These are phyloP conservation scores for Fusarium pseudoanthophilum DNA, from an alignment of 2,329 filamentous ascomycete species.

Conservation along the genomic window DNA sequence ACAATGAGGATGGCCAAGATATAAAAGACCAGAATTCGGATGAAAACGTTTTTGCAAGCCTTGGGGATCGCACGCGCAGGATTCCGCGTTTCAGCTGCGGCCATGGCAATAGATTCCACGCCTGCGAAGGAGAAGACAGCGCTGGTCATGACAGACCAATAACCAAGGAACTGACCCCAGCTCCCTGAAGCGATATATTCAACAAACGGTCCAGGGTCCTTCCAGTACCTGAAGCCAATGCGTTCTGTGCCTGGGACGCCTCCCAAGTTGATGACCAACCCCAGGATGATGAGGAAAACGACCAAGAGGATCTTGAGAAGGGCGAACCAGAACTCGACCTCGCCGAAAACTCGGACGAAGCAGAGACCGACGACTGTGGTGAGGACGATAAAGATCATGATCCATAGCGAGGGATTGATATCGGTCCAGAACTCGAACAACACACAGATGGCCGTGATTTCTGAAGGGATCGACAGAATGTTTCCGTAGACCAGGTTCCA, in stretches of 20 bases:
- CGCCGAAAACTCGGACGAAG: conserved; percentile 61
- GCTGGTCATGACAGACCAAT: conserved; percentile 69
- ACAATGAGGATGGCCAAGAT: conserved; percentile 77
- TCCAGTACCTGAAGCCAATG: conserved; percentile 43
- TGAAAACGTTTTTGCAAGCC: conserved; percentile 67
- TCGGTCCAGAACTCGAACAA: conserved; percentile 53
- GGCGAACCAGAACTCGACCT: conserved; percentile 64
- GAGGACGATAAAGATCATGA: conserved; percentile 41
- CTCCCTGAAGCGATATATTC: conserved; percentile 69
- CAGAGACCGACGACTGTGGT: conserved; percentile 51
- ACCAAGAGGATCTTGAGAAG: conserved; percentile 63
- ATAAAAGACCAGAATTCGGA: conserved; percentile 68
- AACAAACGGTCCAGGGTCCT: conserved; percentile 74
- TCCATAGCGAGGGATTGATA: conserved; percentile 44
- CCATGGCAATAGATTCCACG: conserved; percentile 70
- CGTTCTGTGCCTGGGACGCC: conserved; percentile 38
- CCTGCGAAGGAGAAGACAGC: conserved; percentile 77
- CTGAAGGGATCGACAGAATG: conserved; percentile 61
- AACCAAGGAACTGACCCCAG: conserved; percentile 73
- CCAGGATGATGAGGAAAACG: conserved; percentile 60
- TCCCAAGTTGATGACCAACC: conserved; percentile 52
- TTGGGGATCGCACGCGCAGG: conserved; percentile 63
- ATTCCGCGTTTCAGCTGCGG: conserved; percentile 68
- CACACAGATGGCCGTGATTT: conserved; percentile 58
- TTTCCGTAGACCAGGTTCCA: conserved; percentile 65